Conservation (phyloP, 495 filamentous ascomycete genomes). For the Neurospora sp. region DNA sequence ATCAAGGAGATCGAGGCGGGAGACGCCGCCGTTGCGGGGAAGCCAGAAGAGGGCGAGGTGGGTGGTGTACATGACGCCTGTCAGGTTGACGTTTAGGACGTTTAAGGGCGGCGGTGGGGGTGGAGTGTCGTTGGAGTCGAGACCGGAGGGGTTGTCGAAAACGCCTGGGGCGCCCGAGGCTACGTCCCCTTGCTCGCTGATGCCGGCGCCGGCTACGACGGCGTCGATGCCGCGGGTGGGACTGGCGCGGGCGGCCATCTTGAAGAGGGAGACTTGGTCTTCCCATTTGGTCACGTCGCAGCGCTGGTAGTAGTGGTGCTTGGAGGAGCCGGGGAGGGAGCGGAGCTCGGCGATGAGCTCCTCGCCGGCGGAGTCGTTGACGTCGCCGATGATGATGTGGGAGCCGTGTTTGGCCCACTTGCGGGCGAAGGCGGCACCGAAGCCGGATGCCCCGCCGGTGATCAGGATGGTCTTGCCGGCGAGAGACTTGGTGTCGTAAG, state of each 20-base stretch:
- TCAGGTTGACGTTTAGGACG: slow-evolving; percentile 52
- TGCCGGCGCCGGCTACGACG: slow-evolving; percentile 61
- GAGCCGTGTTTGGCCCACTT: slow-evolving; percentile 32
- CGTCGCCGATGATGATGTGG: slow-evolving; percentile 39
- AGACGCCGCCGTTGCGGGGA: slow-evolving; percentile 22
- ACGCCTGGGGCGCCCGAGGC: slow-evolving; percentile 10
- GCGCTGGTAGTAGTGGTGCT: slow-evolving; percentile 37
- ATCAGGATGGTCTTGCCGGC: slow-evolving; percentile 39
- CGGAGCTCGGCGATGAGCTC: slow-evolving; percentile 28
- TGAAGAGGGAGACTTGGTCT: slow-evolving; percentile 52
- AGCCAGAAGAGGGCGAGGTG: slow-evolving; percentile 56
- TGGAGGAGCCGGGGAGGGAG: slow-evolving; percentile 14
- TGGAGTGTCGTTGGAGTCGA: slow-evolving; percentile 23
- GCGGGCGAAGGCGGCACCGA: slow-evolving; percentile 41
- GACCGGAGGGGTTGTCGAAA: slow-evolving; percentile 26
- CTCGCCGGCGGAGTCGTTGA: slow-evolving; percentile 28
- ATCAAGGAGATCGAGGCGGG: slow-evolving; percentile 2
- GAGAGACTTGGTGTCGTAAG: slow-evolving; percentile 30
- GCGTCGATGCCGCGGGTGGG: slow-evolving; percentile 48
- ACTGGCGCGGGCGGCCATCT: slow-evolving; percentile 37
- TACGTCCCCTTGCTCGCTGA: slow-evolving; percentile 30
- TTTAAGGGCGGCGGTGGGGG: slow-evolving; percentile 43
- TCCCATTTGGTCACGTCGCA: slow-evolving; percentile 47
- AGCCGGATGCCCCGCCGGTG: slow-evolving; percentile 42
- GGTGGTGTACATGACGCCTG: slow-evolving; percentile 52